These are phyloP conservation scores for Ramaria rubella DNA, from an alignment of 768 basidiomycete genomes.

Conservation along the genomic window DNA sequence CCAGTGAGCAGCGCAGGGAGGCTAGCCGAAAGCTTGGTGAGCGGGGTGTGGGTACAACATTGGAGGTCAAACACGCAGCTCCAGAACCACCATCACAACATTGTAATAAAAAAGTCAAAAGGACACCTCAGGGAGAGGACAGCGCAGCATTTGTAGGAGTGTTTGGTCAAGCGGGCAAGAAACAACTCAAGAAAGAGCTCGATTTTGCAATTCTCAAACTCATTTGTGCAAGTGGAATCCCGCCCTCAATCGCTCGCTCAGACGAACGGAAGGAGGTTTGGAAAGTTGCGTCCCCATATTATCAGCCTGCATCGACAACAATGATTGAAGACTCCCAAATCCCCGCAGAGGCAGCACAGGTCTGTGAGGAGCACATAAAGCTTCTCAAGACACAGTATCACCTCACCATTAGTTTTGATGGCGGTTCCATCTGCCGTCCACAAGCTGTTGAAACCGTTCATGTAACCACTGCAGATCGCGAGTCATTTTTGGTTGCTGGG, in stretches of 20 bases:
- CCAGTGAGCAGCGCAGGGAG: not conserved
- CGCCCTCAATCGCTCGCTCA: not conserved
- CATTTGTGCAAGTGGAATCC: not conserved
- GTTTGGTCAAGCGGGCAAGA: not conserved
- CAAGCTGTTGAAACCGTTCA: conserved; percentile 28
- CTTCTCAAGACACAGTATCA: conserved; percentile 10
- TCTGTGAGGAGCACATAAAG: no score
- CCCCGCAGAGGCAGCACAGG: conserved; percentile 15
- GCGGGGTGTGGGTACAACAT: not conserved
- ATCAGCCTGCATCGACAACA: not conserved
- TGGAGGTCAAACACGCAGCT: not conserved
- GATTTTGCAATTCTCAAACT: not conserved
- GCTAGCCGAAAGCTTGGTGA: not conserved
- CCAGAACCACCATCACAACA: not conserved
- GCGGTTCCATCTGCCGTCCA: conserved; percentile 22
- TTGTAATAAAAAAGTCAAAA: not conserved
- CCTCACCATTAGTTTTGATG: conserved; percentile 23
- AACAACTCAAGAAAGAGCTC: not conserved
- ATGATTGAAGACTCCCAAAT: conserved; percentile 15
- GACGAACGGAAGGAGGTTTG: not conserved
- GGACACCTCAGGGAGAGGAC: not conserved
- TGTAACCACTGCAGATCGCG: conserved; percentile 22
- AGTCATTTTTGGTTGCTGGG: conserved; percentile 25
- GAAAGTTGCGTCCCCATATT: not conserved
- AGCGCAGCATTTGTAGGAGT: not conserved